Evolutionary conservation across 345 rosid species (phyloP).

Genomic region (Schrenkiella parvula): DNA sequence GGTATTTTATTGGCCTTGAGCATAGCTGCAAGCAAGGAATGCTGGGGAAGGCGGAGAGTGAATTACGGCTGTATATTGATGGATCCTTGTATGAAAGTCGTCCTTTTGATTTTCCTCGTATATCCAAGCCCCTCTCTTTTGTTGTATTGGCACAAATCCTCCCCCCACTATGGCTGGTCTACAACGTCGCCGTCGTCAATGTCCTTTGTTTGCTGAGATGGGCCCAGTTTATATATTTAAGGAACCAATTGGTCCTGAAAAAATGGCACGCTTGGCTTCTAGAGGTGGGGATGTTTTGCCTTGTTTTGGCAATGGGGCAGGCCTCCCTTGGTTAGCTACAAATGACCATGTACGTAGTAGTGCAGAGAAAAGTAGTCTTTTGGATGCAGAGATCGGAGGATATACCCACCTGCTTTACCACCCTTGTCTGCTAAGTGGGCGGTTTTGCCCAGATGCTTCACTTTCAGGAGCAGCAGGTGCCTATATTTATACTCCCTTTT

Average conservation of each 20-base stretch:
- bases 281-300: conserved; percentile 96
- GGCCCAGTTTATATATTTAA: conserved; percentile 94
- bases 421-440: conserved; percentile 81
- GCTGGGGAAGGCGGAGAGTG: conserved; percentile 93
- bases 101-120: conserved; percentile 91
- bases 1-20: conserved; percentile 97
- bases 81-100: conserved; percentile 93
- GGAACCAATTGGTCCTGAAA: conserved; percentile 94
- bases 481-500: conserved; percentile 19
- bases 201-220: conserved; percentile 99
- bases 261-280: conserved; percentile 84
- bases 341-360: conserved; percentile 51
- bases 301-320: conserved; percentile 87
- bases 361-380: conserved; percentile 76
- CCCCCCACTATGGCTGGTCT: conserved; percentile 99
- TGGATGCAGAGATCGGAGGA: conserved; percentile 92
- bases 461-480: conserved; percentile 92
- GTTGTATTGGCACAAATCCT: conserved; percentile 98
- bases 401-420: conserved; percentile 86
- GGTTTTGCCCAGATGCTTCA: conserved; percentile 98
- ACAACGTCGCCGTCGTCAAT: conserved; percentile 98
- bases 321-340: conserved; percentile 93
- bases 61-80: conserved; percentile 82
- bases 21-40: conserved; percentile 82
- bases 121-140: conserved; percentile 91